These are phyloP conservation scores for Sporothrix pseudoabietina DNA, from an alignment of 2,329 filamentous ascomycete species.

Conservation along the genomic window DNA sequence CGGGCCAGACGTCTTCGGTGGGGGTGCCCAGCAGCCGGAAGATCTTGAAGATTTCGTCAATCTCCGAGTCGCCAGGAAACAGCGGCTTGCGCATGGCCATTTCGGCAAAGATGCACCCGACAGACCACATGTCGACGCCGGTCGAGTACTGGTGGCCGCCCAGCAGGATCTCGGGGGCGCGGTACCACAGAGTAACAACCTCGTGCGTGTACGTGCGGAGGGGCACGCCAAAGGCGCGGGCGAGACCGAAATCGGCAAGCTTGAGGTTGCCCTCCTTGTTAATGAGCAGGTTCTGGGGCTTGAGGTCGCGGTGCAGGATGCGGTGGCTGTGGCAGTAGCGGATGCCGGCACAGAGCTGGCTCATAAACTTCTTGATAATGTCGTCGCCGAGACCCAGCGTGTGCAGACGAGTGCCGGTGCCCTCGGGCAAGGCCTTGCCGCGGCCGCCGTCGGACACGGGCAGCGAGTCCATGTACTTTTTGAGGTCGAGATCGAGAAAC, in stretches of 20 bases:
- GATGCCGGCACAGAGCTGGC: conserved; percentile 77
- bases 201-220: conserved; percentile 89
- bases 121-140: conserved; percentile 92
- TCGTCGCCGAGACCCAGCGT: conserved; percentile 71
- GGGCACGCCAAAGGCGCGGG: conserved; percentile 86
- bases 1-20: conserved; percentile 77
- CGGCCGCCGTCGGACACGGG: conserved; percentile 78
- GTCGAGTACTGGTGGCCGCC: conserved; percentile 88
- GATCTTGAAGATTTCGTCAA: conserved; percentile 94
- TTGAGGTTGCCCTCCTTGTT: conserved; percentile 84
- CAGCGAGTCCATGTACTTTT: conserved; percentile 92
- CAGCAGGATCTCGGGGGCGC: conserved; percentile 81
- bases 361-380: conserved; percentile 92
- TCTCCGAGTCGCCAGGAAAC: conserved; percentile 87
- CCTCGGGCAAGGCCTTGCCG: conserved; percentile 78
- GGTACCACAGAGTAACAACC: conserved; percentile 89
- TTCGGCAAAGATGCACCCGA: conserved; percentile 87
- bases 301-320: conserved; percentile 80
- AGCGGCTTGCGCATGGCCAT: conserved; percentile 90
- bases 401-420: conserved; percentile 63
- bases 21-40: conserved; percentile 83
- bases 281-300: conserved; percentile 84
- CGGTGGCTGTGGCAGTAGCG: conserved; percentile 85
- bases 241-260: conserved; percentile 81
- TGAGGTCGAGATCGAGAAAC: conserved; percentile 83